Conservation (phyloP, 2,329 filamentous ascomycete species). For the Alternaria novae-zelandiae region DNA sequence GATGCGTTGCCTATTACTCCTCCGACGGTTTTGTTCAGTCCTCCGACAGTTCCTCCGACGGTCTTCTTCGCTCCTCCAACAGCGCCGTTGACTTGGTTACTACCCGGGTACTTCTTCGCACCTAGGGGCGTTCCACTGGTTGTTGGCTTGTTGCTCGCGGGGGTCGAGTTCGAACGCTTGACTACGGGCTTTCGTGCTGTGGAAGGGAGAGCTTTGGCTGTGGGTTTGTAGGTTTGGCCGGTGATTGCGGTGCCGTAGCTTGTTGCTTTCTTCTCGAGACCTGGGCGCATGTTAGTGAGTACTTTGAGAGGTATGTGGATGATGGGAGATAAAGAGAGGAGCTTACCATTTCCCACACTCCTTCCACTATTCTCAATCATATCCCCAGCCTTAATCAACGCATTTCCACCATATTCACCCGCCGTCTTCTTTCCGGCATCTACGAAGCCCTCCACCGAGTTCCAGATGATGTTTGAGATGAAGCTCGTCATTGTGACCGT, state of each 20-base stretch:
- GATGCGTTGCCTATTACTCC: constrained; percentile 12
- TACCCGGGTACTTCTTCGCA: constrained; percentile 37
- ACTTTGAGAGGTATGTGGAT: not conserved
- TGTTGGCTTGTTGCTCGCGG: constrained; percentile 31
- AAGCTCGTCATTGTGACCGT: constrained; percentile 35
- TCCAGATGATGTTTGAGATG: constrained; percentile 48
- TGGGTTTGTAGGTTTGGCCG: constrained; percentile 37
- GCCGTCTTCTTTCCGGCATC: constrained; percentile 45
- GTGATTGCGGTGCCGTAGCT: constrained; percentile 37
- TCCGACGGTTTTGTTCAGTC: constrained; percentile 19
- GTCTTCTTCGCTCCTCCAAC: constrained; percentile 28
- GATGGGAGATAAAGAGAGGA: not conserved
- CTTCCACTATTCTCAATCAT: constrained; percentile 44
- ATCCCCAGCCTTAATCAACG: constrained; percentile 47
- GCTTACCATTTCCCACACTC: constrained; percentile 41
- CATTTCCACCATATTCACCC: constrained; percentile 48
- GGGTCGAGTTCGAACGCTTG: constrained; percentile 43
- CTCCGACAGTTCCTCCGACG: constrained; percentile 25
- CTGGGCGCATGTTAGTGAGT: constrained; percentile 15
- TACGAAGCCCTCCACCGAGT: constrained; percentile 47
- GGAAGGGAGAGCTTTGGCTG: constrained; percentile 36
- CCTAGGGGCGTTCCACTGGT: constrained; percentile 29
- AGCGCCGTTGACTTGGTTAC: constrained; percentile 20
- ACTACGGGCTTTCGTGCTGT: constrained; percentile 38
- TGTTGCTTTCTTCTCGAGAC: constrained; percentile 41